Base-by-base conservation (phyloP, 2,329 filamentous ascomycete genomes). In the Tolypocladium inflatum region DNA sequence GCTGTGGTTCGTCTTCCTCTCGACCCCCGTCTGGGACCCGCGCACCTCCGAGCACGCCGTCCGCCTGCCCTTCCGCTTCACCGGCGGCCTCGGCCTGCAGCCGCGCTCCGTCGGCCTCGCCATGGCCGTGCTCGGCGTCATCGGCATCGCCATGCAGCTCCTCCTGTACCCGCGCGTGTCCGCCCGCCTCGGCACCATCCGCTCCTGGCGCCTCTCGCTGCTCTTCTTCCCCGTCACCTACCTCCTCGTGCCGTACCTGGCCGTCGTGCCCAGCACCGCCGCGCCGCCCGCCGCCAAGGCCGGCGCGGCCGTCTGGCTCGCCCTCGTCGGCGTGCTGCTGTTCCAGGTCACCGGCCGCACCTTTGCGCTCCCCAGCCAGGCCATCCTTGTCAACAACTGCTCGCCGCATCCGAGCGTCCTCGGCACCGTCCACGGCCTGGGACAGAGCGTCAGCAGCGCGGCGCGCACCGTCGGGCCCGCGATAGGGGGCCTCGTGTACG, bases 1-100 rank as follows among this genome's bases (percentile, higher is more conserved):
- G 2, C 80, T 92, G 51, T 90, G 86, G 76, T 89, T 89, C 60
- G 79, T 90, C 55, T 91, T 92, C 70, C 78, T 92, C 52, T 90
- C 89, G 1, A 88, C 87, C 0, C 86, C 87, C 0, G 84, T 86
- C 5, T 83, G 77, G 61, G 71, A 78, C 64, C 75, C 78, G 0
- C 45, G 64, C 13, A 62, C 70, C 0, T 71, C 72, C 0, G 61
- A 68, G 1, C 67, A 69, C 37, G 64, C 70, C n/a, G 60, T 61
- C 1, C 63, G 70, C 61, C 71, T 81, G 58, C 79, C 84, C 0
- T 83, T 88, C 66, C 72, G 80, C 61, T 91, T 91, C 67, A 84
- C 85, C 0, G 89, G 90, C 35, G 90, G 90, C 2, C 77, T 94
- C 0, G 88, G 88, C n/a, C 80, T 94, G 56, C 82, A 83, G 0